Conservation (phyloP, 257 asterid species). For the Fraxinus americana region DNA sequence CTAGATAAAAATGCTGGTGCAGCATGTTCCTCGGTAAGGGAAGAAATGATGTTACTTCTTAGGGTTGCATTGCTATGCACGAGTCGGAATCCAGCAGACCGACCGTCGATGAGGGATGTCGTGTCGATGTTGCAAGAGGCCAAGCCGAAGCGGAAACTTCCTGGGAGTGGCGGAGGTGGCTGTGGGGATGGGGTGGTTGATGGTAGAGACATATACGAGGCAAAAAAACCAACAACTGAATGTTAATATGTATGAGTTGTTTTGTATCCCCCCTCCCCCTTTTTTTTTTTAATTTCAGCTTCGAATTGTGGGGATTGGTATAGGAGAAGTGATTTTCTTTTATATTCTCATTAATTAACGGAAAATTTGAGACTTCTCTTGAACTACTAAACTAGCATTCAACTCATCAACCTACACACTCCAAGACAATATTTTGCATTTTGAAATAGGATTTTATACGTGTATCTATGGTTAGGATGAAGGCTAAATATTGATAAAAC, state of each 20-base stretch:
- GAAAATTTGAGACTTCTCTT: not conserved
- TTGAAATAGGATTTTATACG: not conserved
- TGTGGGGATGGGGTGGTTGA: conserved; percentile 27
- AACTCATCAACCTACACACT: not conserved
- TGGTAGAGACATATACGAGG: conserved; percentile 27
- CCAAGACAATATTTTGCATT: not conserved
- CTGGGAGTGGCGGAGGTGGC: conserved; percentile 29
- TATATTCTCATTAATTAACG: not conserved
- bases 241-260: conserved; percentile 43
- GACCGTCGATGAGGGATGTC: conserved; percentile 64
- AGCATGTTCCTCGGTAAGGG: conserved; percentile 49
- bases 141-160: conserved; percentile 60
- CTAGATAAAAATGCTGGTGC: conserved; percentile 75
- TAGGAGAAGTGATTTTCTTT: conserved; percentile 36
- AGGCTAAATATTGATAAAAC: no score
- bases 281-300: not conserved
- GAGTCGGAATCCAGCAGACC: conserved; percentile 48
- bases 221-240: conserved; percentile 38
- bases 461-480: no score
- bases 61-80: conserved; percentile 57
- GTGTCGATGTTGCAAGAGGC: conserved; percentile 60
- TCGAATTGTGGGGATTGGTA: conserved; percentile 61
- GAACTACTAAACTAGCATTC: not conserved
- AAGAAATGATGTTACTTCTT: conserved; percentile 58
- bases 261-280: not conserved